Percentiles rank a stretch among this genome's conserved stretches.
phyloP scores from a whole-genome alignment of 176 grass and related monocot genomes.

The Leersia perrieri region DNA sequence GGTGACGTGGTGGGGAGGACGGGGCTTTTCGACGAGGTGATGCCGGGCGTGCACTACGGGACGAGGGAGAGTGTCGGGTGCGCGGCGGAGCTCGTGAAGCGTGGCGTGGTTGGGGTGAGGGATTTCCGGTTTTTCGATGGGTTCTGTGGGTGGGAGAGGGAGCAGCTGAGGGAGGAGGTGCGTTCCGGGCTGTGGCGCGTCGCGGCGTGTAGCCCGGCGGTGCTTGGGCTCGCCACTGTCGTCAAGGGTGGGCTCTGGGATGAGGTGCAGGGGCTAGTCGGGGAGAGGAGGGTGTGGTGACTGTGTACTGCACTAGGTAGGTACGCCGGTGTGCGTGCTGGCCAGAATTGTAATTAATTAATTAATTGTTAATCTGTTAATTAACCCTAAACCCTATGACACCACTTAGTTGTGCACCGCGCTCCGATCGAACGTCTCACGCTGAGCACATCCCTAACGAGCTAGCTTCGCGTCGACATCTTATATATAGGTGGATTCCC shows the following conservation, averaged over 20 bases:
- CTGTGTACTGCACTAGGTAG: not conserved
- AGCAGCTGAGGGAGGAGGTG: constrained; percentile 73
- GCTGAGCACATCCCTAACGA: too few relatives aligned
- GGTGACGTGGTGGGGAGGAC: constrained; percentile 34
- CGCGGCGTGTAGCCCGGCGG: constrained; percentile 79
- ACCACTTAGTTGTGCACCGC: too few relatives aligned
- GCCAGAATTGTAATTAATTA: not conserved
- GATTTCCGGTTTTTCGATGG: constrained; percentile 92
- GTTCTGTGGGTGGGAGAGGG: constrained; percentile 77
- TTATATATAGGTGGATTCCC: too few relatives aligned
- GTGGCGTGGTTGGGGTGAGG: constrained; percentile 52
- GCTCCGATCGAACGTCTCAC: too few relatives aligned
- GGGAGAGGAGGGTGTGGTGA: constrained; percentile 70
- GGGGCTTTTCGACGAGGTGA: constrained; percentile 86
- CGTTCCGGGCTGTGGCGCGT: constrained; percentile 66
- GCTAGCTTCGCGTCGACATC: too few relatives aligned
- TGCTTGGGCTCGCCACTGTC: constrained; percentile 42
- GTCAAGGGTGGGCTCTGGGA: constrained; percentile 71
- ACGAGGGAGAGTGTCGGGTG: constrained; percentile 74
- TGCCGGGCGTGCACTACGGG: constrained; percentile 77
- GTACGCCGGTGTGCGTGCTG: not conserved
- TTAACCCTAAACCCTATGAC: too few relatives aligned
- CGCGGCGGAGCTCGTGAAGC: constrained; percentile 83
- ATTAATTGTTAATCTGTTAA: not conserved
- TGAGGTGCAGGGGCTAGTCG: constrained; percentile 67